Percentiles rank a stretch among this genome's conserved stretches.
Evolutionary conservation across 2,329 filamentous ascomycete species (phyloP).

Genomic region (Camillea tinctor): DNA sequence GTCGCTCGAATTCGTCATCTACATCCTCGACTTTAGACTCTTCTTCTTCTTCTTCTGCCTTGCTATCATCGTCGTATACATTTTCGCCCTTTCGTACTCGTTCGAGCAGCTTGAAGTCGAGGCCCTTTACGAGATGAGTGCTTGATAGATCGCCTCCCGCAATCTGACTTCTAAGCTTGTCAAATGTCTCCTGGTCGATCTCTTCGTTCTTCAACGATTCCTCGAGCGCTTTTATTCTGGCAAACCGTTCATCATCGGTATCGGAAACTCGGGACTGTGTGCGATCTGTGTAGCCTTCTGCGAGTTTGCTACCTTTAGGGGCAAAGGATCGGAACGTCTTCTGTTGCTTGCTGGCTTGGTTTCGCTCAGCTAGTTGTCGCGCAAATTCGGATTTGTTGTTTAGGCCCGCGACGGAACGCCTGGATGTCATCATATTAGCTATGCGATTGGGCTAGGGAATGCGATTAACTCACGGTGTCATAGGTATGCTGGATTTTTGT

Average conservation of each 20-base stretch:
- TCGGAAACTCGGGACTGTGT: conserved; percentile 61
- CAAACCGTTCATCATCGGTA: conserved; percentile 53
- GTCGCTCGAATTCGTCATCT: conserved; percentile 65
- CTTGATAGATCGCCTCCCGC: conserved; percentile 76
- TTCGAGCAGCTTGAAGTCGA: conserved; percentile 80
- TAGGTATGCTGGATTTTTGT: conserved; percentile 78
- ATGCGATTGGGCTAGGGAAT: conserved; percentile 1
- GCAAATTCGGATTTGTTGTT: conserved; percentile 67
- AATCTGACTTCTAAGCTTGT: conserved; percentile 71
- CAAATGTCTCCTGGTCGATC: conserved; percentile 78
- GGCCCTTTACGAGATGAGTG: conserved; percentile 86
- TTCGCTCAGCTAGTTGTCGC: conserved; percentile 77
- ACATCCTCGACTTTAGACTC: conserved; percentile 48
- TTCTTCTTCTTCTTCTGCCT: conserved; percentile 31
- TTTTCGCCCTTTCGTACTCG: conserved; percentile 68
- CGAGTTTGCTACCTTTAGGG: conserved; percentile 80
- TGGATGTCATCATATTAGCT: conserved; percentile 36
- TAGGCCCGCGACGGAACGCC: conserved; percentile 61
- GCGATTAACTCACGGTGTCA: conserved; percentile 73
- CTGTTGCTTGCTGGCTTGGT: conserved; percentile 50
- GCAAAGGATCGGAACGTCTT: conserved; percentile 78
- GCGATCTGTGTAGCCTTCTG: conserved; percentile 80
- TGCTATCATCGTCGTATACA: conserved; percentile 47
- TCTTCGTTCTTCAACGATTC: conserved; percentile 79
- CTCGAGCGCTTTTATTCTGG: conserved; percentile 74